phyloP scores from a whole-genome alignment of 495 filamentous ascomycete species.

The Hypoxylon crocopeplum region DNA sequence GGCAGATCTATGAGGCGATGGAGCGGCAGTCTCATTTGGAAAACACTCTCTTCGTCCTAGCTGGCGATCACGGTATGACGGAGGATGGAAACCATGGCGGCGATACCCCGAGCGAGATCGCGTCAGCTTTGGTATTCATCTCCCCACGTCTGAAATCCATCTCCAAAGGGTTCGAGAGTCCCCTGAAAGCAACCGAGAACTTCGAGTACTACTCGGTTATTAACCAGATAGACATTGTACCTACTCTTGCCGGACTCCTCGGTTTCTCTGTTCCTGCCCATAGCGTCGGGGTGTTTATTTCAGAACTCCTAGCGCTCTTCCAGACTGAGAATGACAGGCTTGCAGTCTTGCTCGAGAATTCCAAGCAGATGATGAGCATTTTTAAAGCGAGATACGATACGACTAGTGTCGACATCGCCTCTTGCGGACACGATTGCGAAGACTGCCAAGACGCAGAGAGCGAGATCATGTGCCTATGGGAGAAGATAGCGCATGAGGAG shows the following conservation, averaged over 20 bases:
- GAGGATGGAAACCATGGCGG: conserved; percentile 8
- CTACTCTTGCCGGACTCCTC: not conserved
- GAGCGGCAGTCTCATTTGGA: not conserved
- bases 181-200: not conserved
- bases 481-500: not conserved
- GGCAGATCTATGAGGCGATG: not conserved
- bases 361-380: not conserved
- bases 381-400: not conserved
- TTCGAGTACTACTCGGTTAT: conserved; percentile 3
- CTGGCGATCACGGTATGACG: conserved; percentile 13
- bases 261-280: not conserved
- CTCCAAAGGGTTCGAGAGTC: not conserved
- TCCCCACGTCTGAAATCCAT: not conserved
- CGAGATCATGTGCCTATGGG: not conserved
- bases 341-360: not conserved
- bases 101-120: not conserved
- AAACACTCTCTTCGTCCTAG: conserved; percentile 7
- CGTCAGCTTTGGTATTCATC: not conserved
- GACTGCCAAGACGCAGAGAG: not conserved
- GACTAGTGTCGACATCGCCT: not conserved
- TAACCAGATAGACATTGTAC: not conserved
- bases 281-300: not conserved
- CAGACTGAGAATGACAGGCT: not conserved
- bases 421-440: not conserved
- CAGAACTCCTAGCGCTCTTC: not conserved